Base-by-base conservation (phyloP, 306 rosid genomes). In the Erythrophleum fordii region DNA sequence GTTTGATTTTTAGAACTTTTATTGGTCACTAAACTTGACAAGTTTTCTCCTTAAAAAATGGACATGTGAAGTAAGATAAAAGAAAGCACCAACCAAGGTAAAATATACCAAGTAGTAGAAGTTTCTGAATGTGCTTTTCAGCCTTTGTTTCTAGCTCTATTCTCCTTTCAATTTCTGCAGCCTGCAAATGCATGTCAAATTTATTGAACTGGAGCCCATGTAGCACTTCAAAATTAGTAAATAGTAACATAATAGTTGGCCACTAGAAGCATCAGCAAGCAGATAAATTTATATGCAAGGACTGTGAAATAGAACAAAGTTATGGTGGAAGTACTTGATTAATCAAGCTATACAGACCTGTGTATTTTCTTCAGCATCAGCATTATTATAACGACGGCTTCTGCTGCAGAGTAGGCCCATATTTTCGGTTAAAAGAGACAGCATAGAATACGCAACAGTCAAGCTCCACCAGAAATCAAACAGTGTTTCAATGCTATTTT, bases 321-420 rank as follows among this genome's bases (percentile, higher is more conserved):
- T 14, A 41, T 53, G 35, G 11, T 23, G 77, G 53, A 53, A 69
- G 34, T 6, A 48, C 29, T 65, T 42, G 56, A 65, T 67, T 51
- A 26, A 22, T 73, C 22, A 1, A 78, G 53, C 64, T 70, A 23
- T 48, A 75, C 23, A 64, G 81, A 94, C 98, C 90, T 95, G 97
- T 37, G 86, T 91, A 74, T 85, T 91, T 83, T 92, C 98, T 87
- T 95, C 97, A 41, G 81, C 71, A 37, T 91, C 93, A 18, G 92
- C 90, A 81, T 87, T 88, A 68, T 88, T 87, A 87, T 82, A 86
- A 25, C 86, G 93, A 42, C 87, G 91, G 77, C 72, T 92, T 88
- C 87, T 91, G 87, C 98, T 91, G 87, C 98, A 95, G 80, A 95
- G 92, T 80, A 85, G 88, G 49, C 98, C 98, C 98, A 95, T 95